A percentile compares a stretch with the other conserved stretches of the same genome.
These are phyloP conservation scores for Coniochaeta sp. DNA, from an alignment of 2,329 filamentous ascomycete species.

Conservation along the genomic window DNA sequence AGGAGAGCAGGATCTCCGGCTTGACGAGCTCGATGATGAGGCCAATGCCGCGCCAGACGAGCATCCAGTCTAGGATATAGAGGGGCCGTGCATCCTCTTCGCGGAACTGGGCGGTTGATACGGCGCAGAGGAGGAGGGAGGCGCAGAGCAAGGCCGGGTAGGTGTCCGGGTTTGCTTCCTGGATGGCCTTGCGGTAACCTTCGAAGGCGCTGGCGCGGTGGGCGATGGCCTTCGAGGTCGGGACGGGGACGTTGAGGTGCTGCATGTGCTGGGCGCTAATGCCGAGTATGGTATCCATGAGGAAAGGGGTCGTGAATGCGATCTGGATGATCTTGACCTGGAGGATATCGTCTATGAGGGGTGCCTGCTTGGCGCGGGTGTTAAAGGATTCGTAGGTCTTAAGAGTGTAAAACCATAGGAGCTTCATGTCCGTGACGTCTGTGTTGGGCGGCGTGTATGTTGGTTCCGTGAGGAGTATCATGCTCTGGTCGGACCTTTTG, in stretches of 20 bases:
- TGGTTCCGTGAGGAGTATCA: slow-evolving; percentile 26
- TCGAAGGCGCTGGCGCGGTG: slow-evolving; percentile 43
- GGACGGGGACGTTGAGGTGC: slow-evolving; percentile 29
- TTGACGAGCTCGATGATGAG: slow-evolving; percentile 36
- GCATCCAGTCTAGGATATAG: slow-evolving; percentile 49
- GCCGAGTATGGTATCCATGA: slow-evolving; percentile 48
- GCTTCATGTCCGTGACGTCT: slow-evolving; percentile 40
- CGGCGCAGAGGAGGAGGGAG: slow-evolving; percentile 43
- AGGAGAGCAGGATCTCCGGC: slow-evolving; percentile 23
- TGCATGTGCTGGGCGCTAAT: slow-evolving; percentile 43
- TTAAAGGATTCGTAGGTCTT: slow-evolving; percentile 40
- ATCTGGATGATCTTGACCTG: slow-evolving; percentile 39
- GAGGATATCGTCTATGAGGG: slow-evolving; percentile 34
- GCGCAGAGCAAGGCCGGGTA: slow-evolving; percentile 43
- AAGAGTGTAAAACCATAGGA: slow-evolving; percentile 48
- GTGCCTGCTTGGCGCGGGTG: slow-evolving; percentile 25
- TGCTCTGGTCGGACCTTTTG: slow-evolving; percentile 12
- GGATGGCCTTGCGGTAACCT: slow-evolving; percentile 45
- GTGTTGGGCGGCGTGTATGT: slow-evolving; percentile 25
- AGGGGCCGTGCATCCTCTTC: slow-evolving; percentile 37
- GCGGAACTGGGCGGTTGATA: slow-evolving; percentile 44
- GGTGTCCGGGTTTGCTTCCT: slow-evolving; percentile 34
- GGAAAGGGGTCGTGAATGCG: slow-evolving; percentile 44
- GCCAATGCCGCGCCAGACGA: slow-evolving; percentile 47
- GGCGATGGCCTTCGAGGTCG: slow-evolving; percentile 27